phyloP scores from a whole-genome alignment of 495 filamentous ascomycete genomes.

The Trichoderma erinaceum region DNA sequence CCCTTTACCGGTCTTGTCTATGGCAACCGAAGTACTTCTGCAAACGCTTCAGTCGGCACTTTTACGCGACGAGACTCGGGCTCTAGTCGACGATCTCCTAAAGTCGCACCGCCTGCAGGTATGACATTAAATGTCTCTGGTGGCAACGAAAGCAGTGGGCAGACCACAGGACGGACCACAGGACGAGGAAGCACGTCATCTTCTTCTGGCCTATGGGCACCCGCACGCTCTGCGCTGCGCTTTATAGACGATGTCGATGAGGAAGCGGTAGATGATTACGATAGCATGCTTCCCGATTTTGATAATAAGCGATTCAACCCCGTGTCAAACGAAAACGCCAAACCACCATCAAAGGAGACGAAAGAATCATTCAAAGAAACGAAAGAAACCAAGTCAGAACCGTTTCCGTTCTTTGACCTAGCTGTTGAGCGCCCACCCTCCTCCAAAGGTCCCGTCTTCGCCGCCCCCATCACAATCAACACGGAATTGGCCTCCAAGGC shows the following conservation, averaged over 20 bases:
- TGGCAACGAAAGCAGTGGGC: background rate
- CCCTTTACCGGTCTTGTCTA: conserved; percentile 9
- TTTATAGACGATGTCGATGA: conserved; percentile 27
- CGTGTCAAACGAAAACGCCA: background rate
- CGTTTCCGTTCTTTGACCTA: background rate
- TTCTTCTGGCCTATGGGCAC: conserved; percentile 29
- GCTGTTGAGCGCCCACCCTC: background rate
- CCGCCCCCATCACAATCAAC: conserved; percentile 13
- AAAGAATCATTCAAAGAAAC: no score
- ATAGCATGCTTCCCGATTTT: conserved; percentile 44
- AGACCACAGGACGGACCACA: background rate
- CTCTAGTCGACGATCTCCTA: conserved; percentile 8
- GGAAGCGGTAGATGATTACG: conserved; percentile 34
- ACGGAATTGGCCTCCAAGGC: background rate
- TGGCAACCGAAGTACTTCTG: conserved; percentile 21
- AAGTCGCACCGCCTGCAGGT: conserved; percentile 16
- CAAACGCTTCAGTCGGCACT: conserved; percentile 29
- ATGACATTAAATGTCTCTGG: background rate
- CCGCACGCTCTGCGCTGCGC: conserved; percentile 27
- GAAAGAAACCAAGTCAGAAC: background rate
- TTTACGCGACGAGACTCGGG: conserved; percentile 21
- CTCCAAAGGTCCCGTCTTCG: background rate
- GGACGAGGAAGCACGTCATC: background rate
- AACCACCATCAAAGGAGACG: no score
- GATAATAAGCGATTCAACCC: conserved; percentile 22